Conservation (phyloP, 352 stramenopile genomes). For the Globisporangium paroecandrum region DNA sequence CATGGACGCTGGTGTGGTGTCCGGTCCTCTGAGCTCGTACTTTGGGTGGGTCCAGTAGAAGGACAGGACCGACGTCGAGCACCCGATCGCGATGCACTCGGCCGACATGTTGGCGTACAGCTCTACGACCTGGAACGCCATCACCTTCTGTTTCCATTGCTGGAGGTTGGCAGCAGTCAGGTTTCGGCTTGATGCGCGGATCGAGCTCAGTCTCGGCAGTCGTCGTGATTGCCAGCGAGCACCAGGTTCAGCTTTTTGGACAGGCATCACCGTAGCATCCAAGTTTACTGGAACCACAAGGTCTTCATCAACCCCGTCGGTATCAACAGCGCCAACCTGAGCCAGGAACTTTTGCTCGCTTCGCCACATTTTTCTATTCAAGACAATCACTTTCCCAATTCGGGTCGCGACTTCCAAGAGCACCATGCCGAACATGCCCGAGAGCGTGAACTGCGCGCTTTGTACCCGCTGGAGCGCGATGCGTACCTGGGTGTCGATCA, state of each 20-base stretch:
- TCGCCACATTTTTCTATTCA: constrained; percentile 2
- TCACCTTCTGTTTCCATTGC: constrained; percentile 21
- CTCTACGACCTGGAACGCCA: constrained; percentile 32
- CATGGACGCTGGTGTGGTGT: neutral
- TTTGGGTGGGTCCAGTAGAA: constrained; percentile 34
- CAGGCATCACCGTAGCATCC: neutral
- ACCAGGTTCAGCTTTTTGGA: neutral
- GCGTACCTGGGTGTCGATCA: constrained; percentile 24
- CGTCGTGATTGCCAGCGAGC: neutral
- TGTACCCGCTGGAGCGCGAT: constrained; percentile 17
- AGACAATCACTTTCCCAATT: neutral
- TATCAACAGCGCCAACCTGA: neutral
- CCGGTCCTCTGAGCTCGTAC: constrained; percentile 14
- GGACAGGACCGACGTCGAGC: constrained; percentile 37
- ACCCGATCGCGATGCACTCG: constrained; percentile 45
- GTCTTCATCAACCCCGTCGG: neutral
- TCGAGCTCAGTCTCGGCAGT: neutral
- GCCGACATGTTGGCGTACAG: constrained; percentile 43
- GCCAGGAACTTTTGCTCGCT: neutral
- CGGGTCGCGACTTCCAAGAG: constrained; percentile 7
- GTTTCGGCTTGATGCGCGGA: neutral
- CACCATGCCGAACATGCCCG: constrained; percentile 5
- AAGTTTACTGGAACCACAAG: neutral
- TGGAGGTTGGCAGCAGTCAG: constrained; percentile 11
- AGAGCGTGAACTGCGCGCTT: neutral